Evolutionary conservation across 2,329 filamentous ascomycete genomes (phyloP).

Genomic region (Drechslerella coelobrocha): DNA sequence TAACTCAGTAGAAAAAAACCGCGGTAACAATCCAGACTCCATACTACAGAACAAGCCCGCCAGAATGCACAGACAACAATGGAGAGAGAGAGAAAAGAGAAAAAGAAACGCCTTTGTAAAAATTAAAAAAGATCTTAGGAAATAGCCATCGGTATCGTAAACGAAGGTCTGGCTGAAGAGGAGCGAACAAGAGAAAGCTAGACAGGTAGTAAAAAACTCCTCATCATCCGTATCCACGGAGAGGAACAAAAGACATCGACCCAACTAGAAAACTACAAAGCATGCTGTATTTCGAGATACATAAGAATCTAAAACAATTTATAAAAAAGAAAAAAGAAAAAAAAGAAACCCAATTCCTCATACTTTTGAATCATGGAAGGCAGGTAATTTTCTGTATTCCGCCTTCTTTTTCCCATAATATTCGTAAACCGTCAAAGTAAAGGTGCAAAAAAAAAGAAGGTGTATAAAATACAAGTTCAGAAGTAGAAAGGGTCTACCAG

Average conservation of each 20-base stretch:
- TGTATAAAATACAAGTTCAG: slow-evolving; percentile 38
- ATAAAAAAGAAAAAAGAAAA: slow-evolving; percentile 10
- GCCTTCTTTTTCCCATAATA: slow-evolving; percentile 15
- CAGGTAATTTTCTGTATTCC: slow-evolving; percentile 12
- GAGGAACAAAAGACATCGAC: slow-evolving; percentile 11
- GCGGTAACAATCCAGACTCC: slow-evolving; percentile 37
- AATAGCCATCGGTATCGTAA: slow-evolving; percentile 13
- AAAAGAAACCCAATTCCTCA: slow-evolving; percentile 10
- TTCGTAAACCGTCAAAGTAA: slow-evolving; percentile 20
- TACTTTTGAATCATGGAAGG: slow-evolving; percentile 30
- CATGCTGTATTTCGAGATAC: slow-evolving; percentile 47
- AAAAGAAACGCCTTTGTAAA: not conserved
- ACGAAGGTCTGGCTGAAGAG: slow-evolving; percentile 22
- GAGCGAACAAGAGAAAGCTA: slow-evolving; percentile 9
- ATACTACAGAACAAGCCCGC: slow-evolving; percentile 35
- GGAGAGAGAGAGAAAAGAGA: slow-evolving; percentile 7
- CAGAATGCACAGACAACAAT: slow-evolving; percentile 30
- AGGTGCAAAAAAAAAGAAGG: slow-evolving; percentile 37
- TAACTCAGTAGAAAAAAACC: slow-evolving; percentile 4
- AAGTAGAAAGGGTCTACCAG: slow-evolving; percentile 26
- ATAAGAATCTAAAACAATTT: slow-evolving; percentile 29
- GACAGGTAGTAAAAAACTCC: slow-evolving; percentile 29
- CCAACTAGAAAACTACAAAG: slow-evolving; percentile 18
- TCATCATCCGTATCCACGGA: slow-evolving; percentile 24
- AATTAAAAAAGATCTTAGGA: not conserved